Evolutionary conservation across 257 asterid genomes (phyloP).

Genomic region (Rauvolfia tetraphylla): DNA sequence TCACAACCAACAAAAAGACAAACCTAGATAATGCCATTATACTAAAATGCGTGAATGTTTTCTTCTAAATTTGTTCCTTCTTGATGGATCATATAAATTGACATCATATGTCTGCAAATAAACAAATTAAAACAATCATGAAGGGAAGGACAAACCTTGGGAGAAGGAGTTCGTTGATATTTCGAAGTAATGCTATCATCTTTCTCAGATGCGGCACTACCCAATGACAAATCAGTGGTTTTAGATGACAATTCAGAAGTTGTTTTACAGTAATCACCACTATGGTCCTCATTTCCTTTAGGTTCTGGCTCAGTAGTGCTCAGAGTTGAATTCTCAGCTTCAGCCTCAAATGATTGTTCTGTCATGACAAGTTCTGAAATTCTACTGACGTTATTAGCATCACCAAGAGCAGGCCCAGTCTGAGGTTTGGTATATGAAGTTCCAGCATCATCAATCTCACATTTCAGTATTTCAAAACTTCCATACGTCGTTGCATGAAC

Average conservation of each 20-base stretch:
- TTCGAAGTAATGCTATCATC: constrained; percentile 16
- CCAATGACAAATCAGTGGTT: constrained; percentile 12
- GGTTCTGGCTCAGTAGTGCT: constrained; percentile 13
- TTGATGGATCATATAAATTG: constrained; percentile 7
- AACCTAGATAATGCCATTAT: not conserved
- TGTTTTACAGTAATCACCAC: constrained; percentile 18
- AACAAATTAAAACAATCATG: not conserved
- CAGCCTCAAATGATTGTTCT: constrained; percentile 21
- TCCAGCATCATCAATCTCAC: constrained; percentile 12
- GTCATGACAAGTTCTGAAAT: constrained; percentile 20
- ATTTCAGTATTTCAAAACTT: constrained; percentile 17
- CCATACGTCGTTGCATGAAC: constrained; percentile 17
- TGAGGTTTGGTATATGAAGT: constrained; percentile 23
- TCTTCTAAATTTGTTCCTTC: not conserved
- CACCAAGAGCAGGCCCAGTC: constrained; percentile 13
- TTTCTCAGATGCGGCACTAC: constrained; percentile 23
- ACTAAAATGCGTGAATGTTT: not conserved
- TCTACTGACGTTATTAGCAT: constrained; percentile 6
- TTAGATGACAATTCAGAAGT: constrained; percentile 17
- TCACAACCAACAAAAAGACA: not conserved
- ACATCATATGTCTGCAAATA: not conserved
- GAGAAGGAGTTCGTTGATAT: constrained; percentile 12
- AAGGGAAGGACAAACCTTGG: constrained; percentile 35
- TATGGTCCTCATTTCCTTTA: constrained; percentile 24
- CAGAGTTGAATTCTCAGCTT: constrained; percentile 18